Conservation (phyloP, 352 stramenopile genomes). For the Globisporangium orthogonon region DNA sequence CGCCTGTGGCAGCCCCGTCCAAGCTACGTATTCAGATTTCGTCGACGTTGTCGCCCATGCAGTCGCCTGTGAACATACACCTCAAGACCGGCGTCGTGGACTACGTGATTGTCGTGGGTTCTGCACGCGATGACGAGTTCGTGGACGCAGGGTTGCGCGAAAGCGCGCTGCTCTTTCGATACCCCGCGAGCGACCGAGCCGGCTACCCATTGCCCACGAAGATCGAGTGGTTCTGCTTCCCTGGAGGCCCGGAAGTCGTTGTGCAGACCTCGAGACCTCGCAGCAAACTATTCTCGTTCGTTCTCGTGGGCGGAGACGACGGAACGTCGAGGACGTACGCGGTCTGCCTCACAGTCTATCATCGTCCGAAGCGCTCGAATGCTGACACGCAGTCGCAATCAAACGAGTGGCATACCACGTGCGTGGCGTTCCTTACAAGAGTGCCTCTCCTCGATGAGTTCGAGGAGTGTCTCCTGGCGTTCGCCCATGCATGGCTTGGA, state of each 20-base stretch:
- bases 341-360: conserved; percentile 66
- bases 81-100: conserved; percentile 65
- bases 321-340: conserved; percentile 64
- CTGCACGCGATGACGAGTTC: conserved; percentile 2
- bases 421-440: conserved; percentile 66
- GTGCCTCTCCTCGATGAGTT: conserved; percentile 57
- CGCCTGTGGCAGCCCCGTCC: conserved; percentile 17
- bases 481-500: conserved; percentile 47
- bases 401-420: conserved; percentile 55
- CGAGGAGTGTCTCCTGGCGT: conserved; percentile 40
- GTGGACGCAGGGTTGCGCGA: conserved; percentile 20
- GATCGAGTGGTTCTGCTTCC: conserved; percentile 88
- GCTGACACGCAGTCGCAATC: conserved; percentile 1
- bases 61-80: conserved; percentile 17
- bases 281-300: conserved; percentile 71
- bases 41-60: neutral
- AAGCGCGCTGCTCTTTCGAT: conserved; percentile 56
- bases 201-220: conserved; percentile 77
- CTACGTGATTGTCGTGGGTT: conserved; percentile 71
- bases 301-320: conserved; percentile 70
- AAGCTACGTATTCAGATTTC: conserved; percentile 10
- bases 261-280: conserved; percentile 32
- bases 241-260: conserved; percentile 54
- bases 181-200: conserved; percentile 40
- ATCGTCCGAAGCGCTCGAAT: conserved; percentile 20